These are phyloP conservation scores for Lichina pygmaea DNA, from an alignment of 495 filamentous ascomycete species.

Conservation along the genomic window DNA sequence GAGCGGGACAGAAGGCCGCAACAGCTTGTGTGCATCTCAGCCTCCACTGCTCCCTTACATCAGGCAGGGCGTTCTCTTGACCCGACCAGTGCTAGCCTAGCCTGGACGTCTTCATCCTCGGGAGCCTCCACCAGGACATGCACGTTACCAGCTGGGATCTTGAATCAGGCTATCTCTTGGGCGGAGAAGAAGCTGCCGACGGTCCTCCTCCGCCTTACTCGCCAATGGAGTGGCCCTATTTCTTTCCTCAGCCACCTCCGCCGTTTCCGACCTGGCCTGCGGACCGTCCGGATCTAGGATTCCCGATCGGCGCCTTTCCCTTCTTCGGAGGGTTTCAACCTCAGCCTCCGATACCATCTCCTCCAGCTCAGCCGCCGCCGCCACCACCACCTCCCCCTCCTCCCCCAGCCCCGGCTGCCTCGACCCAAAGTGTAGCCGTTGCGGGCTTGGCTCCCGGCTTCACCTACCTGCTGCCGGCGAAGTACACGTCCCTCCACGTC, in stretches of 20 bases:
- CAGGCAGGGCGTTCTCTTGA: too few relatives aligned
- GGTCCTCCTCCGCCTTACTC: too few relatives aligned
- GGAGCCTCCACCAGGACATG: too few relatives aligned
- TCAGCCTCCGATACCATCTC: neutral
- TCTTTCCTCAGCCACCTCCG: neutral
- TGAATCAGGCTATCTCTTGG: too few relatives aligned
- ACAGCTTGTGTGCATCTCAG: too few relatives aligned
- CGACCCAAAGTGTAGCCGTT: neutral
- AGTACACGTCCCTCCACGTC: slow-evolving; percentile 5
- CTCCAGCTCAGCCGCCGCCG: neutral
- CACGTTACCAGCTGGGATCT: too few relatives aligned
- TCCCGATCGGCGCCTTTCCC: neutral
- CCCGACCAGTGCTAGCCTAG: too few relatives aligned
- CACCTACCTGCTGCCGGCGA: slow-evolving; percentile 3
- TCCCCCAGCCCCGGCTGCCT: slow-evolving; percentile 1
- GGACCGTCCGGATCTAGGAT: neutral
- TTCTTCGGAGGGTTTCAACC: neutral
- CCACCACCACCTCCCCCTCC: slow-evolving; percentile 1
- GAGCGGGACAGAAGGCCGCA: too few relatives aligned
- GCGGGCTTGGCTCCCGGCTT: neutral
- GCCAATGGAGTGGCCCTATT: too few relatives aligned
- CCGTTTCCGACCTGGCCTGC: neutral
- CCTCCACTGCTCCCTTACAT: too few relatives aligned
- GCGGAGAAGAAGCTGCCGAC: too few relatives aligned
- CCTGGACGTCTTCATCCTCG: too few relatives aligned